These are phyloP conservation scores for Cutaneotrichosporon spelunceum DNA, from an alignment of 1,284 basidiomycete genomes.

Conservation along the genomic window DNA sequence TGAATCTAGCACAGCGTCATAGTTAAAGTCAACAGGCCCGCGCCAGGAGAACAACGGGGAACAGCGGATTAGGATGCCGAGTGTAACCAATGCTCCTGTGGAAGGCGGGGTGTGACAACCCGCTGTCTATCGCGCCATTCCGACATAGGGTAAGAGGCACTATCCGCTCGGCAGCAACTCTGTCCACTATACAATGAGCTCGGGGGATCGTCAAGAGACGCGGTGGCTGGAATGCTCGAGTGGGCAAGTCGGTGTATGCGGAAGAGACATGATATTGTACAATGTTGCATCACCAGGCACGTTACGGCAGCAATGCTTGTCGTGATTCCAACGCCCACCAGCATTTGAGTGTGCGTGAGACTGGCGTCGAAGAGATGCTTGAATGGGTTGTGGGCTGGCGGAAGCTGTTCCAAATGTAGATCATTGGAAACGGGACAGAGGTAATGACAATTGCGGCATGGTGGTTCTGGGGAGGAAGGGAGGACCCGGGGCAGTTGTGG, in stretches of 20 bases:
- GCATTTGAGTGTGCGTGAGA: not conserved
- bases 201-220: not conserved
- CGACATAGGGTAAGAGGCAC: not conserved
- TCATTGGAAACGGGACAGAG: not conserved
- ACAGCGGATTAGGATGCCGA: not conserved
- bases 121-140: not conserved
- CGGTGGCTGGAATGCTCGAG: not conserved
- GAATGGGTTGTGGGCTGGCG: not conserved
- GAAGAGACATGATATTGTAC: not conserved
- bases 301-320: not conserved
- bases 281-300: conserved; percentile 2
- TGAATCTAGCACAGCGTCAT: not conserved
- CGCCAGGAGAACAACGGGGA: not conserved
- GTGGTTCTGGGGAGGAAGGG: not conserved
- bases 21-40: not conserved
- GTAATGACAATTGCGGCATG: not conserved
- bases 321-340: not conserved
- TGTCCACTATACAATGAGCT: not conserved
- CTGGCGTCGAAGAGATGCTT: not conserved
- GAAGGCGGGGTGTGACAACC: not conserved
- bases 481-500: not conserved
- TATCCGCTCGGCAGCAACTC: not conserved
- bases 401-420: too few species aligned
- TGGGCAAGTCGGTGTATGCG: not conserved
- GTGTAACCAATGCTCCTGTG: not conserved